Conservation (phyloP, 306 rosid species). For the Cucurbita maxima region DNA sequence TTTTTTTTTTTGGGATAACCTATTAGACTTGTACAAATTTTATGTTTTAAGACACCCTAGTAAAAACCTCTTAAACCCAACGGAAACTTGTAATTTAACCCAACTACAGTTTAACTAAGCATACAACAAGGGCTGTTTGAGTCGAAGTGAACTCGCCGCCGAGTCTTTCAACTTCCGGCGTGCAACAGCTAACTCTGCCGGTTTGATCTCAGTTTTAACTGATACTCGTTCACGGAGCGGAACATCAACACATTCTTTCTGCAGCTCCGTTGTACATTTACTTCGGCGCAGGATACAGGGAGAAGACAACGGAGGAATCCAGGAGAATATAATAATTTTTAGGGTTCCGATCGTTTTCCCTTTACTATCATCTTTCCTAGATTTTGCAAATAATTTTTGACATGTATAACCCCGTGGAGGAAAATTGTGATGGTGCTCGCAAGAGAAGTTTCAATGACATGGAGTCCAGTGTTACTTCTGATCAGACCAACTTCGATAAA, state of each 20-base stretch:
- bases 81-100: too few relatives aligned
- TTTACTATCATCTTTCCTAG: not conserved
- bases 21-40: too few relatives aligned
- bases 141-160: too few relatives aligned
- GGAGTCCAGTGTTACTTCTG: not conserved
- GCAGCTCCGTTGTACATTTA: not conserved
- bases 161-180: not conserved
- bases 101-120: too few relatives aligned
- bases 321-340: not conserved
- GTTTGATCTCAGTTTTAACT: not conserved
- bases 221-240: not conserved
- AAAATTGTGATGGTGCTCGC: not conserved
- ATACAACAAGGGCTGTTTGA: too few relatives aligned
- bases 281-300: not conserved
- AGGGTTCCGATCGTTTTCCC: not conserved
- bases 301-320: not conserved
- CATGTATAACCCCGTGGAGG: constrained; percentile 15
- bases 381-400: not conserved
- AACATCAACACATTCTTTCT: not conserved
- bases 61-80: too few relatives aligned
- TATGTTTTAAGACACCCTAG: too few relatives aligned
- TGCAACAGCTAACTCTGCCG: not conserved
- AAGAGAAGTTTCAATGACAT: constrained; percentile 11
- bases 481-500: constrained; percentile 3
- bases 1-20: too few relatives aligned